A percentile compares a stretch with the other conserved stretches of the same genome.
Conservation (phyloP, 2,329 filamentous ascomycete genomes). For the Dactylellina drechsleri region DNA sequence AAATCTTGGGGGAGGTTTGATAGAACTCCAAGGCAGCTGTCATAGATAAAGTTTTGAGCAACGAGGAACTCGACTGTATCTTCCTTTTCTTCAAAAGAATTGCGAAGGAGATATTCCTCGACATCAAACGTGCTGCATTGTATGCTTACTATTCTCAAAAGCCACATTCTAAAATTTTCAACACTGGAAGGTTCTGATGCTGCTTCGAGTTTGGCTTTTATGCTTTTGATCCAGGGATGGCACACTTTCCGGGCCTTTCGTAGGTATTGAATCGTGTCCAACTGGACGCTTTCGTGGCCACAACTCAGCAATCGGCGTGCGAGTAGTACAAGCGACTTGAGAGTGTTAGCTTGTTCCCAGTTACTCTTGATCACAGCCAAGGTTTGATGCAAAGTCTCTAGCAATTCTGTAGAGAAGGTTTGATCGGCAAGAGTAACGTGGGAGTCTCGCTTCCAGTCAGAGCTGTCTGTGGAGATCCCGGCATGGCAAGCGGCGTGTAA, state of each 20-base stretch:
- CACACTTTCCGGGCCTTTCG: slow-evolving; percentile 30
- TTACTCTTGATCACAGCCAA: slow-evolving; percentile 64
- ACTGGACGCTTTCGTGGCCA: slow-evolving; percentile 20
- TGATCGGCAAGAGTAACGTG: slow-evolving; percentile 21
- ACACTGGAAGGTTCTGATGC: background rate
- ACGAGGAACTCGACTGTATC: slow-evolving; percentile 22
- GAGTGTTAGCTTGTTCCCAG: slow-evolving; percentile 63
- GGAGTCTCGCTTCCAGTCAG: slow-evolving; percentile 21
- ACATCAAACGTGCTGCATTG: slow-evolving; percentile 25
- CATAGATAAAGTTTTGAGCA: slow-evolving; percentile 25
- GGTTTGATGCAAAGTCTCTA: slow-evolving; percentile 45
- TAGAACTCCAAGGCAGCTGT: slow-evolving; percentile 21
- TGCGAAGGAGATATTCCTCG: background rate
- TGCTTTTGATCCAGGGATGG: slow-evolving; percentile 10
- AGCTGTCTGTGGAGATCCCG: slow-evolving; percentile 60
- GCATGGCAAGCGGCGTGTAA: slow-evolving; percentile 67
- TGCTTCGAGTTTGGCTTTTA: slow-evolving; percentile 6
- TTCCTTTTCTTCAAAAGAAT: background rate
- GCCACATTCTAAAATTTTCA: slow-evolving; percentile 14
- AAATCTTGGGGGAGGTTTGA: slow-evolving; percentile 9
- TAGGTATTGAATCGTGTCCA: slow-evolving; percentile 27
- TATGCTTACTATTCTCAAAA: slow-evolving; percentile 18
- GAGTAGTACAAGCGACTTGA: slow-evolving; percentile 54
- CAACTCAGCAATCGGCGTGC: slow-evolving; percentile 35
- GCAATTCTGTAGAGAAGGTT: slow-evolving; percentile 16